A percentile compares a stretch with the other conserved stretches of the same genome.
Evolutionary conservation across 495 filamentous ascomycete genomes (phyloP).

Genomic region (Bathelium albidoporum): DNA sequence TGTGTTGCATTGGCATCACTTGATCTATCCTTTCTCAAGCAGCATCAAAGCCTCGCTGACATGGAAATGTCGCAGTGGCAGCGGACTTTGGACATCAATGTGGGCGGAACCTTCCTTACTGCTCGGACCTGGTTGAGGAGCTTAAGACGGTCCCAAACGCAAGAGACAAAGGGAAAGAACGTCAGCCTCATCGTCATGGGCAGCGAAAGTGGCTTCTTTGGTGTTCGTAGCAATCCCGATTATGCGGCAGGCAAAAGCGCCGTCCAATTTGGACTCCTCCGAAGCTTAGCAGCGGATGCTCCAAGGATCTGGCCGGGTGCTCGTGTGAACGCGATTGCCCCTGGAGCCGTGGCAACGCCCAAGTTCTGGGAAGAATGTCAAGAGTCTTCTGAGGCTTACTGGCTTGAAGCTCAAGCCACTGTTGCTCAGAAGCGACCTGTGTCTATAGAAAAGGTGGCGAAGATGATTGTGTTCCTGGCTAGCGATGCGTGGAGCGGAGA

Average conservation of each 20-base stretch:
- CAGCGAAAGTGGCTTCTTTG: constrained; percentile 35
- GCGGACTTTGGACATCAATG: constrained; percentile 31
- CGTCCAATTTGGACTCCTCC: constrained; percentile 32
- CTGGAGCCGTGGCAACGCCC: constrained; percentile 34
- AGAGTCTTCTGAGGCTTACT: constrained; percentile 29
- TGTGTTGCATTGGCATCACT: constrained; percentile 35
- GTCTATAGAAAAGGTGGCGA: constrained; percentile 30
- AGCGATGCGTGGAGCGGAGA: constrained; percentile 33
- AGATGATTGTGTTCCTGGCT: constrained; percentile 33
- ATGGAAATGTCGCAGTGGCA: constrained; percentile 30
- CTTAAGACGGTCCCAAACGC: constrained; percentile 7
- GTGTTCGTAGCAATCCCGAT: constrained; percentile 32
- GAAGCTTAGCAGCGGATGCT: constrained; percentile 31
- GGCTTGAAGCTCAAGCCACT: constrained; percentile 34
- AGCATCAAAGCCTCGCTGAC: constrained; percentile 28
- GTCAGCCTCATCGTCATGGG: constrained; percentile 34
- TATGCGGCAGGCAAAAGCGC: constrained; percentile 35
- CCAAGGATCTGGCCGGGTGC: constrained; percentile 26
- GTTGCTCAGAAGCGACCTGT: constrained; percentile 29
- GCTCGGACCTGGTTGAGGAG: constrained; percentile 28
- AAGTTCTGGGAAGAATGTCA: constrained; percentile 30
- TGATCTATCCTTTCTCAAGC: constrained; percentile 32
- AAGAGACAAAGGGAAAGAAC: constrained; percentile 20
- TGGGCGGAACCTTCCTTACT: constrained; percentile 36
- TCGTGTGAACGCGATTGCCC: constrained; percentile 36